Base-by-base conservation (phyloP, 2,329 filamentous ascomycete species). In the Colletotrichum horii region DNA sequence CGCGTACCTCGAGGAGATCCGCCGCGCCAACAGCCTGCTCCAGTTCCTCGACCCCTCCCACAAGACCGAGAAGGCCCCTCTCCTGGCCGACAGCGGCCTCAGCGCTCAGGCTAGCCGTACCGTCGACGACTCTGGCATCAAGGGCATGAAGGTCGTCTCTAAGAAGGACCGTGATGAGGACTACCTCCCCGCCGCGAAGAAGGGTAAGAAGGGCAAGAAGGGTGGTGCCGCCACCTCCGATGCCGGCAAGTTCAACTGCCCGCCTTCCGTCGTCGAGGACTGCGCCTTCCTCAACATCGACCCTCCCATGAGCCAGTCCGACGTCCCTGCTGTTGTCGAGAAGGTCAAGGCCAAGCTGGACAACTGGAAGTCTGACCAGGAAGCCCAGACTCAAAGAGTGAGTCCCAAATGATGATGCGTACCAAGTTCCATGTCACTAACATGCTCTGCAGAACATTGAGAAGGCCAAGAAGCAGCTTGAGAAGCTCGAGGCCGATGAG, bases 401-500 rank as follows among this genome's bases (percentile, higher is more conserved):
- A 89, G 93, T 65, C 52, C n/a, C 16, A 8, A 64, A 58, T 14
- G 22, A 24, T 16, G n/a, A 64, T 16, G 14, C 22, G 36, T 43
- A 26, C 3, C n/a, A 26, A 43, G 24, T 30, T 74, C 28, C 30
- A 65, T 52, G 43, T 30, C 79, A 74, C 82, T 87, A 82, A 87
- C 76, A 9, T 34, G 5, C 9, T 52, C 30, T 55, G 32, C 81
- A 98, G 97, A 99, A 99, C 89, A 94, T 98, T 77, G 95, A 95
- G 78, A 98, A 98, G 87, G 97, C 97, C 77, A 94, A 98, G 89
- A 96, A 96, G 86, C 96, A 98, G 85, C 97, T 99, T 78, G 95
- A 96, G 83, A 93, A 93, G 79, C 91, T 98, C 71, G 96, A 98
- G 83, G 92, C 93, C 71, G 88, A 91, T 78, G 91, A 91, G 81